phyloP scores from a whole-genome alignment of 108 stramenopile genomes.

The Cylindrotheca closterium region DNA sequence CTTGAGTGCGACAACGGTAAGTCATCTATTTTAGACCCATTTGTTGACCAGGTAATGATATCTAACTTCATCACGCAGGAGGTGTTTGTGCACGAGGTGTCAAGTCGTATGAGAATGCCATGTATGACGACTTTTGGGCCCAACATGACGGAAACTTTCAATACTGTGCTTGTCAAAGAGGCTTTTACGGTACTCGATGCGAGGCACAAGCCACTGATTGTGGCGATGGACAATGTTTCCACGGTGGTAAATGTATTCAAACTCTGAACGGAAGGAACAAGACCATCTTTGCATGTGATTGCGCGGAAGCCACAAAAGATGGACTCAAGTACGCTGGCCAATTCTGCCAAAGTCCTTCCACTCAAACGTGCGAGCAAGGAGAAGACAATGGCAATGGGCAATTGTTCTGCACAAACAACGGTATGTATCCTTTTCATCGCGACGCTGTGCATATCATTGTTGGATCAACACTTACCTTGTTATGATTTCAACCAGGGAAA shows the following conservation, averaged over 20 bases:
- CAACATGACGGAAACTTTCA: slow-evolving; percentile 31
- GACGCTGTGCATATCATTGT: too few relatives aligned
- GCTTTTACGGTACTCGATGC: slow-evolving; percentile 41
- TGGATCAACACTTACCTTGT: too few relatives aligned
- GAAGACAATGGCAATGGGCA: slow-evolving; percentile 19
- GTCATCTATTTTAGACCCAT: too few relatives aligned
- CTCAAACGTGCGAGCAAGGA: slow-evolving; percentile 8
- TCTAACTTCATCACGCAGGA: background rate
- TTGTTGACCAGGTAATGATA: background rate
- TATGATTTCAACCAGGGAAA: too few relatives aligned
- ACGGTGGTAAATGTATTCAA: slow-evolving; percentile 38
- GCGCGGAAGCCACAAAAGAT: slow-evolving; percentile 8
- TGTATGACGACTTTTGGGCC: slow-evolving; percentile 24
- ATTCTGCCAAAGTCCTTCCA: slow-evolving; percentile 22
- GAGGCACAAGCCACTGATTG: slow-evolving; percentile 31
- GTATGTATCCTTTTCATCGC: background rate
- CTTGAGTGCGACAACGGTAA: slow-evolving; percentile 37
- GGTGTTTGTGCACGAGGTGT: slow-evolving; percentile 41
- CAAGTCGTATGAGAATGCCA: slow-evolving; percentile 21
- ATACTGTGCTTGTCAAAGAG: slow-evolving; percentile 37
- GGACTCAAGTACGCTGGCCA: slow-evolving; percentile 20
- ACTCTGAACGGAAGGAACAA: slow-evolving; percentile 20
- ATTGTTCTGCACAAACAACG: slow-evolving; percentile 33
- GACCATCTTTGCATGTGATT: slow-evolving; percentile 26
- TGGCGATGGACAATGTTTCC: slow-evolving; percentile 44